Evolutionary conservation across 2,329 filamentous ascomycete species (phyloP).

Genomic region (Helminthosporium solani): DNA sequence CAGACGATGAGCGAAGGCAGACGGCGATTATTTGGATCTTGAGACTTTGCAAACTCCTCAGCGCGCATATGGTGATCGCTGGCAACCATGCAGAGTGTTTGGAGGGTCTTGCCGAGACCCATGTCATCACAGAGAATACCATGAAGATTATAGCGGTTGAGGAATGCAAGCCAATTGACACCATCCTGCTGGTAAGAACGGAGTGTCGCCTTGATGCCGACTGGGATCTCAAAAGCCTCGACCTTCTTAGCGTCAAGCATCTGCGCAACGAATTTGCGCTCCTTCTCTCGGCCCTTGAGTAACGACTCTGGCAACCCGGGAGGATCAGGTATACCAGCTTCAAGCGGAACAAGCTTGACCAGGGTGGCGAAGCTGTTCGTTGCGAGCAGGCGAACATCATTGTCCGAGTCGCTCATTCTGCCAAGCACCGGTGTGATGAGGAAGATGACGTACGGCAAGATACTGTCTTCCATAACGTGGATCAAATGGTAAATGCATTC

Average conservation of each 20-base stretch:
- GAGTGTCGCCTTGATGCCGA: slow-evolving; percentile 94
- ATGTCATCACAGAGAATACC: slow-evolving; percentile 99
- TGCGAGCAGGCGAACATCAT: slow-evolving; percentile 88
- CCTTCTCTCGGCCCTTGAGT: slow-evolving; percentile 84
- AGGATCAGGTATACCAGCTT: slow-evolving; percentile 95
- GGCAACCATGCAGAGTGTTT: slow-evolving; percentile 96
- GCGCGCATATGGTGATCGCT: slow-evolving; percentile 94
- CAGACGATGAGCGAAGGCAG: slow-evolving; percentile 94
- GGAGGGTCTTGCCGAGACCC: slow-evolving; percentile 96
- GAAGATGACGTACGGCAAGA: slow-evolving; percentile 97
- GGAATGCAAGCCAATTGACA: slow-evolving; percentile 97
- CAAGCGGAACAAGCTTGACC: slow-evolving; percentile 93
- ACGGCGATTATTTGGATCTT: slow-evolving; percentile 72
- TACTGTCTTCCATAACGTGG: slow-evolving; percentile 94
- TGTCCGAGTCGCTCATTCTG: slow-evolving; percentile 97
- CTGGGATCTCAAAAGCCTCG: slow-evolving; percentile 87
- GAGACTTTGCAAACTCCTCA: slow-evolving; percentile 83
- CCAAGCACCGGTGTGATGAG: slow-evolving; percentile 95
- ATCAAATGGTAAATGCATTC: slow-evolving; percentile 97
- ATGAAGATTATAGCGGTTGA: slow-evolving; percentile 96
- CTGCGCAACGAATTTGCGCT: slow-evolving; percentile 94
- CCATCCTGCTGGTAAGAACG: slow-evolving; percentile 98
- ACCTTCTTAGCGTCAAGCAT: slow-evolving; percentile 97
- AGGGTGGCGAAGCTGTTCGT: slow-evolving; percentile 96
- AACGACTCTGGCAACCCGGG: slow-evolving; percentile 87